Conservation (phyloP, 306 rosid genomes). For the Cucurbita pepo region DNA sequence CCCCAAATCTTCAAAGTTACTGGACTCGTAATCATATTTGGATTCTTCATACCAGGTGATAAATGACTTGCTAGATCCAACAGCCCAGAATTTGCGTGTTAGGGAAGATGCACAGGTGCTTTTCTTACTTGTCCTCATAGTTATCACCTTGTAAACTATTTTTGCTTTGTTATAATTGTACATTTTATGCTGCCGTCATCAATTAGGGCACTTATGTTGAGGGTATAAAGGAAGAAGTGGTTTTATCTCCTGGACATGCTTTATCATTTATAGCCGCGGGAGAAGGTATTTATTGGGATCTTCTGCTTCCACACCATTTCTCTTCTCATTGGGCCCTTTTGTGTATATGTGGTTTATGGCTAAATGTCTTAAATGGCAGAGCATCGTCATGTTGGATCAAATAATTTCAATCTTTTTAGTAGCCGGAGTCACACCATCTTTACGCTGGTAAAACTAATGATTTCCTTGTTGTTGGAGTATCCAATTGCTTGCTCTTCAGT, state of each 20-base stretch:
- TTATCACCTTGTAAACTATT: background rate
- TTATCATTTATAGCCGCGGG: conserved; percentile 99
- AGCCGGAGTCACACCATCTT: conserved; percentile 99
- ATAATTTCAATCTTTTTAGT: conserved; percentile 91
- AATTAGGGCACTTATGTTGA: conserved; percentile 97
- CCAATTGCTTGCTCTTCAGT: background rate
- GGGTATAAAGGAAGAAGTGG: conserved; percentile 99
- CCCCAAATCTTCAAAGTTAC: background rate
- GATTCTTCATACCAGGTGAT: conserved; percentile 66
- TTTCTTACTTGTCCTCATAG: conserved; percentile 4
- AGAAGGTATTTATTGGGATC: conserved; percentile 50
- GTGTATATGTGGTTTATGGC: background rate
- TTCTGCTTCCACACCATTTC: background rate
- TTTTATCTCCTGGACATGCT: conserved; percentile 95
- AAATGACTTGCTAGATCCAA: conserved; percentile 97
- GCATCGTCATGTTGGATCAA: conserved; percentile 99
- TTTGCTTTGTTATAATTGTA: background rate
- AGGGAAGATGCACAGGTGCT: conserved; percentile 97
- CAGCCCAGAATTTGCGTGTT: conserved; percentile 94
- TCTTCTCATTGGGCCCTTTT: background rate
- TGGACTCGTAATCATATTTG: background rate
- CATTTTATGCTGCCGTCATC: background rate
- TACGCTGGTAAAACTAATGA: conserved; percentile 47
- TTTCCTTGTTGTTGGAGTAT: background rate
- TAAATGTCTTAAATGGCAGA: conserved; percentile 38